Percentiles rank a stretch among this genome's conserved stretches.
Conservation (phyloP, 805 yeast species). For the Metschnikowia reukaufii region DNA sequence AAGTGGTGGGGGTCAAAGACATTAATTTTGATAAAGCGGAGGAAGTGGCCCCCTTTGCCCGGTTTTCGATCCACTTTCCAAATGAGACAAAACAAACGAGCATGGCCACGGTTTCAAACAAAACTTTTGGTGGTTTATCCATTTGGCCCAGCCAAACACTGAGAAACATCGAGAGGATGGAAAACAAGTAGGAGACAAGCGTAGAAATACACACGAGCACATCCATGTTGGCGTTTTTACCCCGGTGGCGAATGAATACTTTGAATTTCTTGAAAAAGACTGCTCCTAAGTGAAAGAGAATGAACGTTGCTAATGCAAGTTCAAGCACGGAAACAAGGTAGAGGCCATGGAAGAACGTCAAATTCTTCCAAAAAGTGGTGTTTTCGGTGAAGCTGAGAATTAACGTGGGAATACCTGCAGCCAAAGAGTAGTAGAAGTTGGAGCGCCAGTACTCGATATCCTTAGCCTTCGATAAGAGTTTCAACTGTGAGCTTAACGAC, state of each 20-base stretch:
- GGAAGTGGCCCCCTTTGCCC: constrained; percentile 92
- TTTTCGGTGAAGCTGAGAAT: constrained; percentile 49
- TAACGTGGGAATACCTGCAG: constrained; percentile 64
- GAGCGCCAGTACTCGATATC: constrained; percentile 73
- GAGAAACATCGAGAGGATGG: constrained; percentile 58
- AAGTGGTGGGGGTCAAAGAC: constrained; percentile 75
- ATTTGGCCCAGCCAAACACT: constrained; percentile 44
- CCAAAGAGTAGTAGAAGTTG: constrained; percentile 51
- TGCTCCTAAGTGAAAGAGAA: constrained; percentile 67
- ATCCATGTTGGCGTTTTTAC: constrained; percentile 80
- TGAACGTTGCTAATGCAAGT: constrained; percentile 53
- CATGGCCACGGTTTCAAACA: constrained; percentile 89
- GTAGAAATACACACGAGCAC: constrained; percentile 84
- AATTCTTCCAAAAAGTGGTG: constrained; percentile 29
- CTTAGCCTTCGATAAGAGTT: constrained; percentile 61
- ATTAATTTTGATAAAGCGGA: constrained; percentile 80
- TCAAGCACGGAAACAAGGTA: constrained; percentile 64
- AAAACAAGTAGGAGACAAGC: constrained; percentile 71
- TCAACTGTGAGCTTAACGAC: constrained; percentile 60
- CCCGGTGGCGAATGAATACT: constrained; percentile 62
- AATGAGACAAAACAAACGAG: constrained; percentile 77
- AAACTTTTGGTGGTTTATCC: constrained; percentile 56
- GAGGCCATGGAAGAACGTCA: constrained; percentile 55
- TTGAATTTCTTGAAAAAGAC: constrained; percentile 65
- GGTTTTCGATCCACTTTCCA: constrained; percentile 90